A percentile compares a stretch with the other conserved stretches of the same genome.
phyloP scores from a whole-genome alignment of 257 asterid species.

The Petrea volubilis region DNA sequence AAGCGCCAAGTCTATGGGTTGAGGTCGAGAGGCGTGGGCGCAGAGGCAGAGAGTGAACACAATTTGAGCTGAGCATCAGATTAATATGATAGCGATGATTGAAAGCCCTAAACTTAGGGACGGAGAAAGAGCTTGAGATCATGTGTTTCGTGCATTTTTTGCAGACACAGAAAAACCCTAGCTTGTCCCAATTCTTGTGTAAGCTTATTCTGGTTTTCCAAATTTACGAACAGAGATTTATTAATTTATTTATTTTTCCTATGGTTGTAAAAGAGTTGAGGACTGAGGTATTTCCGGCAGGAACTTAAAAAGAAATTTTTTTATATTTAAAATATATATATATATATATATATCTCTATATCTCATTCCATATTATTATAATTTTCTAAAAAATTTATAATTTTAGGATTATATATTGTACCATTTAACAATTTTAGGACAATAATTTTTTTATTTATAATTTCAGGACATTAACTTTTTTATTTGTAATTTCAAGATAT shows the following conservation, averaged over 20 bases:
- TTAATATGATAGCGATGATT: slow-evolving; percentile 20
- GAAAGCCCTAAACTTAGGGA: slow-evolving; percentile 43
- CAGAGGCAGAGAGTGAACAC: slow-evolving; percentile 49
- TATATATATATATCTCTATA: no score
- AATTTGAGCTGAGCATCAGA: slow-evolving; percentile 76
- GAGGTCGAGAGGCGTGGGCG: slow-evolving; percentile 45
- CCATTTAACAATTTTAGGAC: no score
- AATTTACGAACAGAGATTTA: slow-evolving; percentile 5
- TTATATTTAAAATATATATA: no score
- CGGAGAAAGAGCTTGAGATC: slow-evolving; percentile 37
- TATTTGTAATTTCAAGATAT: no score
- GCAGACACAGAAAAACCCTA: slow-evolving; percentile 46
- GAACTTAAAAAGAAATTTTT: no score
- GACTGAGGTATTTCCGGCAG: background rate
- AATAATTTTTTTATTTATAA: no score
- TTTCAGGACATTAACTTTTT: no score
- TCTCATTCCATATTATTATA: no score
- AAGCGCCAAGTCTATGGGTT: slow-evolving; percentile 41
- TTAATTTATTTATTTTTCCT: slow-evolving; percentile 14
- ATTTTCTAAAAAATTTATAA: no score
- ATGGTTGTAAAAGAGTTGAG: slow-evolving; percentile 16
- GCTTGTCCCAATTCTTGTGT: slow-evolving; percentile 9
- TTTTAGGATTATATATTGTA: no score
- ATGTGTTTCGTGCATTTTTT: slow-evolving; percentile 58
- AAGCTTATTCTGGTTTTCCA: background rate